Evolutionary conservation across 2,329 filamentous ascomycete species (phyloP).

Genomic region (Scedosporium minutisporum): DNA sequence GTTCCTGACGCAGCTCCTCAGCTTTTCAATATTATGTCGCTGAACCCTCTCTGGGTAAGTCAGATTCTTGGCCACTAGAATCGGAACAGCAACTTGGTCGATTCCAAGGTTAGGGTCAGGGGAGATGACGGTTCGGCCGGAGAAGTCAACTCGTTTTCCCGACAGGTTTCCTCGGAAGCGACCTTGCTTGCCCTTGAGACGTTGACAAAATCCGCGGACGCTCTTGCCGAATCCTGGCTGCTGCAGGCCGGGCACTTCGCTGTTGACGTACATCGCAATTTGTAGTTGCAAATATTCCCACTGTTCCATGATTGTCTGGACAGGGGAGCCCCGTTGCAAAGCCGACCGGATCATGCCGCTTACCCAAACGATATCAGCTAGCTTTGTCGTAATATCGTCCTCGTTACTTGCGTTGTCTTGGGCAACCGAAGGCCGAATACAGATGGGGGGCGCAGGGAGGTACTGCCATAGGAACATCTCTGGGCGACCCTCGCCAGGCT

Average conservation of each 20-base stretch:
- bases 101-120: constrained; percentile 91
- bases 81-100: constrained; percentile 85
- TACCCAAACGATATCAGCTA: constrained; percentile 92
- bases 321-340: constrained; percentile 69
- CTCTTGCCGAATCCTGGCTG: constrained; percentile 80
- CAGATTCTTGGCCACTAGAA: constrained; percentile 88
- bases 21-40: constrained; percentile 73
- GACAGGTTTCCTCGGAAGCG: constrained; percentile 95
- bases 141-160: constrained; percentile 97
- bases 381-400: constrained; percentile 90
- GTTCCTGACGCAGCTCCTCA: constrained; percentile 63
- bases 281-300: constrained; percentile 97
- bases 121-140: constrained; percentile 92
- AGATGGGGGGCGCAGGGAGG: constrained; percentile 85
- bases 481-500: constrained; percentile 76
- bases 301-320: constrained; percentile 90
- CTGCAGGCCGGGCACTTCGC: constrained; percentile 85
- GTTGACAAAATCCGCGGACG: constrained; percentile 88
- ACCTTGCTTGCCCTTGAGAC: constrained; percentile 93
- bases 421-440: constrained; percentile 85
- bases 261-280: constrained; percentile 97
- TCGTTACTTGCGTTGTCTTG: constrained; percentile 92
- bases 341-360: constrained; percentile 80
- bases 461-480: constrained; percentile 99
- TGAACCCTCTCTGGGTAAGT: constrained; percentile 90